Conservation (phyloP, 495 filamentous ascomycete species). For the Aeminium ludgeri region DNA sequence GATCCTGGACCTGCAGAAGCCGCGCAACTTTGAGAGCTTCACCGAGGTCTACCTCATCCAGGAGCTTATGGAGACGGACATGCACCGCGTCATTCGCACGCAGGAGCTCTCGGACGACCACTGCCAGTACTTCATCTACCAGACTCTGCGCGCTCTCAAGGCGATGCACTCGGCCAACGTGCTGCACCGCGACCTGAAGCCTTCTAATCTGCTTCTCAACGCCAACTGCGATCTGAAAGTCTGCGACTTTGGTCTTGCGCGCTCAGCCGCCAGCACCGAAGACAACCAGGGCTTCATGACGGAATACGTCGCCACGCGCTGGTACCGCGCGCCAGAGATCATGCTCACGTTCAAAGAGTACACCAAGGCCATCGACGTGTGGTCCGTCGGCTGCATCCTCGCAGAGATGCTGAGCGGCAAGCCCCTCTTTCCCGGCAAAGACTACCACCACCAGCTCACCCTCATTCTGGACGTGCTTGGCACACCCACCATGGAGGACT, state of each 20-base stretch:
- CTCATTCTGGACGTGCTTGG: constrained; percentile 95
- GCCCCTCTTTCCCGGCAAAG: constrained; percentile 95
- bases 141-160: constrained; percentile 62
- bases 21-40: constrained; percentile 85
- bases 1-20: constrained; percentile 97
- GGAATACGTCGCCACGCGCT: constrained; percentile 94
- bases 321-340: constrained; percentile 97
- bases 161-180: constrained; percentile 98
- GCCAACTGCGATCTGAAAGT: constrained; percentile 99
- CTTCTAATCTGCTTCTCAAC: constrained; percentile 91
- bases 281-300: constrained; percentile 99
- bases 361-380: constrained; percentile 98
- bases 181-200: constrained; percentile 89
- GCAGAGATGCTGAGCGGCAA: constrained; percentile 99
- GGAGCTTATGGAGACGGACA: constrained; percentile 99
- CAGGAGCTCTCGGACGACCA: constrained; percentile 67
- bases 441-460: constrained; percentile 98
- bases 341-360: constrained; percentile 99
- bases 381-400: constrained; percentile 97
- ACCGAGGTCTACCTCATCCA: constrained; percentile 98
- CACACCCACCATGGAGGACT: constrained; percentile 99
- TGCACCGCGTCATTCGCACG: constrained; percentile 98
- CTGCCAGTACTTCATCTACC: constrained; percentile 36
- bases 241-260: constrained; percentile 90
- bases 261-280: constrained; percentile 89